Percentiles rank a stretch among this genome's conserved stretches.
These are phyloP conservation scores for Boletus sensibilis DNA, from an alignment of 768 basidiomycete species.

Conservation along the genomic window DNA sequence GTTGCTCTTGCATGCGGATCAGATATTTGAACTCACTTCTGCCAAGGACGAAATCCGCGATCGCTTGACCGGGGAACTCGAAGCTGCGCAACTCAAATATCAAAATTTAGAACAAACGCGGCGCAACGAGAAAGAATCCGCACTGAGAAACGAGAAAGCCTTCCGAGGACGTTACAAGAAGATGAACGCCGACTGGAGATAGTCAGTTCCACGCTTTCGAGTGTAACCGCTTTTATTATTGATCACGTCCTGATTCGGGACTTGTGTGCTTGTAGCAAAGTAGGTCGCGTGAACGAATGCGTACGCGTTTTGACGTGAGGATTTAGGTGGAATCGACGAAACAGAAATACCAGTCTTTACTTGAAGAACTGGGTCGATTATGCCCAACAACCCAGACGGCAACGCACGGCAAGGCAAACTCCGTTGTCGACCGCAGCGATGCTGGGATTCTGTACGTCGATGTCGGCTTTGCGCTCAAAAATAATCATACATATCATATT, in stretches of 20 bases:
- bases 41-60: not conserved
- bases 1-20: not conserved
- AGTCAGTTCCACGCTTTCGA: not conserved
- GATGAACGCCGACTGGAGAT: constrained; percentile 1
- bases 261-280: not conserved
- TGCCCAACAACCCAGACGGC: not conserved
- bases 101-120: not conserved
- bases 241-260: not conserved
- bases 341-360: not conserved
- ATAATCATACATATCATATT: not conserved
- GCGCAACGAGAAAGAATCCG: not conserved
- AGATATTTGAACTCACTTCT: not conserved
- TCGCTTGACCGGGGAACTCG: not conserved
- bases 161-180: not conserved
- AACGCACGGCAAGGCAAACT: not conserved
- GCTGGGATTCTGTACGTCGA: not conserved
- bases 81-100: not conserved
- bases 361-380: not conserved
- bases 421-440: not conserved
- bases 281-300: not conserved
- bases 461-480: not conserved
- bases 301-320: not conserved
- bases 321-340: not conserved
- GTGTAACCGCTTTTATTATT: not conserved
- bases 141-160: not conserved